Evolutionary conservation across 768 basidiomycete genomes (phyloP).

Genomic region (Phlebiopsis gigantea): DNA sequence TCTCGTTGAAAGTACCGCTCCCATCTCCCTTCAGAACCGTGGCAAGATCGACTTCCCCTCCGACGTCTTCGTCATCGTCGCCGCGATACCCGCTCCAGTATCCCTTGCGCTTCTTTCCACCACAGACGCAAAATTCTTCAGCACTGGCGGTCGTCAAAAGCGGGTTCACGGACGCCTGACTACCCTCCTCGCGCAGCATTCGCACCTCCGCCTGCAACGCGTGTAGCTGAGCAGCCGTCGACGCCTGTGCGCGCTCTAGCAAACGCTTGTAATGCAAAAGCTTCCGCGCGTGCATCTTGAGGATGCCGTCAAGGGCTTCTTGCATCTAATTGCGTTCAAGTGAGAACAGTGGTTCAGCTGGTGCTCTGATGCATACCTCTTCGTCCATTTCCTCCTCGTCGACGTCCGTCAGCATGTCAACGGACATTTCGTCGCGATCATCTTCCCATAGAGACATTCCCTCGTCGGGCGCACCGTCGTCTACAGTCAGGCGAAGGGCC

Average conservation of each 20-base stretch:
- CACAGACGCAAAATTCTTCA: slow-evolving; percentile 44
- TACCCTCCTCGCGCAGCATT: slow-evolving; percentile 46
- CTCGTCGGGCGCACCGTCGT: slow-evolving; percentile 18
- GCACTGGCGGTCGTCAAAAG: slow-evolving; percentile 13
- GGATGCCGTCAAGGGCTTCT: slow-evolving; percentile 34
- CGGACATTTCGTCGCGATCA: slow-evolving; percentile 46
- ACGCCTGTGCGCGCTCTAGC: slow-evolving; percentile 74
- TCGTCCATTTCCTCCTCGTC: slow-evolving; percentile 75
- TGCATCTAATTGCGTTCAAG: slow-evolving; percentile 34
- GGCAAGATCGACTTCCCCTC: slow-evolving; percentile 45
- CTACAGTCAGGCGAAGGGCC: slow-evolving; percentile 23
- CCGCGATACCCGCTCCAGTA: slow-evolving; percentile 73
- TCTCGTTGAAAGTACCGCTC: slow-evolving; percentile 61
- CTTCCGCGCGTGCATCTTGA: slow-evolving; percentile 43
- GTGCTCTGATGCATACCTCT: slow-evolving; percentile 38
- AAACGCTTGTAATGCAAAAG: slow-evolving; percentile 73
- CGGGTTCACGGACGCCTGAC: slow-evolving; percentile 8
- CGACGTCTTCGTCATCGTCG: slow-evolving; percentile 37
- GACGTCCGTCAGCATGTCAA: slow-evolving; percentile 69
- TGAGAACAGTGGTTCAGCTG: not conserved
- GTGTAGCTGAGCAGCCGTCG: slow-evolving; percentile 76
- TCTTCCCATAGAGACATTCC: slow-evolving; percentile 39
- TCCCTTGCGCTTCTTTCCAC: slow-evolving; percentile 54
- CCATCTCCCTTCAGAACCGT: slow-evolving; percentile 42
- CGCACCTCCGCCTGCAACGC: slow-evolving; percentile 80